Base-by-base conservation (phyloP, 345 rosid genomes). In the Cardiospermum halicacabum region DNA sequence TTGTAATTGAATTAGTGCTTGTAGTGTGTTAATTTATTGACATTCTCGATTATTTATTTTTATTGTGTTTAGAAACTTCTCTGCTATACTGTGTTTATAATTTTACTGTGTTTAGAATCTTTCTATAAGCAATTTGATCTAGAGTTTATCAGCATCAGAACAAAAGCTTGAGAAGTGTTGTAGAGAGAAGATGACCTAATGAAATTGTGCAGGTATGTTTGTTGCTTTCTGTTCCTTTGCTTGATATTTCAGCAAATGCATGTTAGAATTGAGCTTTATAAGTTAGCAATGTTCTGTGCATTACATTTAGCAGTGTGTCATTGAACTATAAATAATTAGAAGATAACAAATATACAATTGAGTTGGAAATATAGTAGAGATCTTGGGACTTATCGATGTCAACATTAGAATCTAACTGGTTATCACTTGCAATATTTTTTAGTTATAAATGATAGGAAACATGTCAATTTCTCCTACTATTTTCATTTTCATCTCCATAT, bases 131-230 rank as follows among this genome's bases (percentile, higher is more conserved):
- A 88, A 73, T 95, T 89, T 61, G 99, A 95, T 75, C 91, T 93
- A 11, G 99, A 95, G 75, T 95, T 95, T 79, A 95, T 91, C 74
- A 89, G 66, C 90, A 95, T 95, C 72, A 89, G 99, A 83, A 95
- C 99, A 43, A 95, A 86, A 83, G 99, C 99, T 69, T 78, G 99
- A 37, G 99, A 95, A 79, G 96, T 95, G 81, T 86, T 95, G 69
- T 98, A 95, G 79, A 91, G 99, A 78, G 99, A 95, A 80, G 99
- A 95, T 73, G 99, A 95, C 79, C 77, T 95, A 95, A 95, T 58
- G 99, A 95, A 85, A 95, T 95, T 83, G 99, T 95, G 77, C 99
- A 91, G 81, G 99, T 91, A 84, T 16, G 69, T 68, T 36, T 62
- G 60, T 18, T 69, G 31, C n/a, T 11, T 13, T 62, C 18, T 16